phyloP scores from a whole-genome alignment of 2,329 filamentous ascomycete genomes.

The Verticillium zaregamsianum region DNA sequence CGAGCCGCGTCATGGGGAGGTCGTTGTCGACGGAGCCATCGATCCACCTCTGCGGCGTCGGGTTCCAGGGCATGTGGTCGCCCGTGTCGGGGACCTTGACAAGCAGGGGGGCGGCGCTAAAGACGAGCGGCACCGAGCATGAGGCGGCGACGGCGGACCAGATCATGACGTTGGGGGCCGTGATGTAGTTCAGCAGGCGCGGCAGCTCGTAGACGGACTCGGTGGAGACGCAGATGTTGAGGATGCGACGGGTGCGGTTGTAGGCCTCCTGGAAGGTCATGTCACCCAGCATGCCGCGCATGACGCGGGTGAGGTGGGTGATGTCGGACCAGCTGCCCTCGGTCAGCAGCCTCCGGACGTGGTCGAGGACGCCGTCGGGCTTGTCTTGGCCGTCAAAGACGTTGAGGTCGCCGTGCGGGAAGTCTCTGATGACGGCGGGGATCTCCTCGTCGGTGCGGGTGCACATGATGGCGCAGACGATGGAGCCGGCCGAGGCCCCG shows the following conservation, averaged over 20 bases:
- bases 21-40: conserved; percentile 95
- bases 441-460: conserved; percentile 75
- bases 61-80: conserved; percentile 77
- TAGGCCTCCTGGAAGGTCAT: conserved; percentile 96
- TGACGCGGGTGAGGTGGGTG: conserved; percentile 72
- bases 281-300: conserved; percentile 76
- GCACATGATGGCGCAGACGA: conserved; percentile 78
- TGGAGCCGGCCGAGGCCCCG: conserved; percentile 81
- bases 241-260: conserved; percentile 84
- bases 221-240: conserved; percentile 92
- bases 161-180: conserved; percentile 89
- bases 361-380: conserved; percentile 60
- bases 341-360: conserved; percentile 71
- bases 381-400: conserved; percentile 67
- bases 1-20: conserved; percentile 81
- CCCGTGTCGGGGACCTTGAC: conserved; percentile 83
- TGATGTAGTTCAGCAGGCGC: conserved; percentile 84
- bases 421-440: conserved; percentile 61
- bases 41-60: conserved; percentile 80
- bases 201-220: conserved; percentile 85
- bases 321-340: conserved; percentile 84
- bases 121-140: conserved; percentile 86
- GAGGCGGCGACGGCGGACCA: conserved; percentile 97
- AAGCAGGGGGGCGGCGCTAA: conserved; percentile 71
- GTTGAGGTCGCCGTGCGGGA: conserved; percentile 74